Base-by-base conservation (phyloP, 139 green algal genomes). In the Chlorella ohadii region DNA sequence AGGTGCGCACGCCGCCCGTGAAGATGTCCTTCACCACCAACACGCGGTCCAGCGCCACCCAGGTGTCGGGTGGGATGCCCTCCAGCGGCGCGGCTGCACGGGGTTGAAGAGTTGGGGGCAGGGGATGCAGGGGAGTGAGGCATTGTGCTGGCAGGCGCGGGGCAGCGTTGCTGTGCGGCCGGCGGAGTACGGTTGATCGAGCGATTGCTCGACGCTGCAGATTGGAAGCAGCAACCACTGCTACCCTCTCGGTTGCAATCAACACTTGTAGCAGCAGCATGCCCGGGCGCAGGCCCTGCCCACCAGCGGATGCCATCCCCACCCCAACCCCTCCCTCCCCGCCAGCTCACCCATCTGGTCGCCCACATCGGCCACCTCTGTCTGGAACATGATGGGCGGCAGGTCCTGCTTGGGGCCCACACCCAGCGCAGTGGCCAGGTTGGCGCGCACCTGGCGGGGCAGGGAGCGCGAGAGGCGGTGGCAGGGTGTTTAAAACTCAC, bases 21-120 rank as follows among this genome's bases (percentile, higher is more conserved):
- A 92, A 93, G n/a, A 93, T 86, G 81, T 97, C 94, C 51, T 88
- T 93, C 2, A 96, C 92, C 55, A 97, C 93, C 72, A 96, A 77
- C 25, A 93, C 91, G 1, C 89, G 87, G 83, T 98, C 92, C 90
- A 98, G 97, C n/a, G 90, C 82, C 66, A 97, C 89, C 95, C 91
- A 91, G 79, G 88, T 82, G 23, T 57, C n/a, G 16, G 67, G 56
- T 0, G 66, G 27, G 36, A 92, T 88, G 34, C 91, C 92, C 71
- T 96, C 93, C 72, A 97, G 86, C 4, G 87, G 91, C 33, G 87
- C 71, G 19, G 81, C 91, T 95, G 91, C 87, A 84, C n/a, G n/a
- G n/a, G 56, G 73, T 33, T 9, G 44, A 51, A 9, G 44, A 51
- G 27, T 11, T 41, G 11, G 41, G 15, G 41, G 44, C 71, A 20